Percentiles rank a stretch among this genome's conserved stretches.
Evolutionary conservation across 2,329 filamentous ascomycete genomes (phyloP).

Genomic region (Basipetospora sp.): DNA sequence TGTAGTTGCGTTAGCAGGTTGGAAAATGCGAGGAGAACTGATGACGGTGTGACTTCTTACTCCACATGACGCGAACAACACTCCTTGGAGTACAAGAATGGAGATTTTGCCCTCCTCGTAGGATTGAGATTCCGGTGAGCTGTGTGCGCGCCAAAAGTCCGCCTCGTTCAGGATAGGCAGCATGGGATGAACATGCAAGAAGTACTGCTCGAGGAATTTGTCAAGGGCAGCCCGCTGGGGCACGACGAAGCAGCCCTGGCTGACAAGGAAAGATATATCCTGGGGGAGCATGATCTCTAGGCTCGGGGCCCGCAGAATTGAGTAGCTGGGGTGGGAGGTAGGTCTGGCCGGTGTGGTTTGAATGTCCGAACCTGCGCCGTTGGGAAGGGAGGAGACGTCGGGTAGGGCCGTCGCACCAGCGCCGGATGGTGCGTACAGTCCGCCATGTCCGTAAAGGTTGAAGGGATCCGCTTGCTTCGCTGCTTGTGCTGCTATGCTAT

Average conservation of each 20-base stretch:
- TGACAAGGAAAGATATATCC: conserved; percentile 13
- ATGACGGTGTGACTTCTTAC: neutral
- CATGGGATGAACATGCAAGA: conserved; percentile 16
- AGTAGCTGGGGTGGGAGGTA: conserved; percentile 3
- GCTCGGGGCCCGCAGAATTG: conserved; percentile 12
- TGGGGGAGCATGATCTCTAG: conserved; percentile 11
- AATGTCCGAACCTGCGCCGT: no score
- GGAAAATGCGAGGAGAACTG: neutral
- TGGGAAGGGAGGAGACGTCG: no score
- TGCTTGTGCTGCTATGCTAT: no score
- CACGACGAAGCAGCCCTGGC: conserved; percentile 14
- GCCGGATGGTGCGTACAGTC: no score
- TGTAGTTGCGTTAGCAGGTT: neutral
- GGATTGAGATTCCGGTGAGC: neutral
- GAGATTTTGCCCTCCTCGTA: neutral
- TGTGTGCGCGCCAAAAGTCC: conserved; percentile 12
- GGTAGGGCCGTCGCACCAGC: no score
- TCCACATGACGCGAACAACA: conserved; percentile 2
- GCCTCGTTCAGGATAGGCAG: conserved; percentile 13
- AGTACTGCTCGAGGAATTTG: conserved; percentile 17
- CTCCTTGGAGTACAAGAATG: conserved; percentile 3
- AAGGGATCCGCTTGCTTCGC: no score
- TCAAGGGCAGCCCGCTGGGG: conserved; percentile 13
- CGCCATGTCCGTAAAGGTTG: no score
- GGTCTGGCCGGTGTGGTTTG: no score